A percentile compares a stretch with the other conserved stretches of the same genome.
Conservation (phyloP, 2,329 filamentous ascomycete genomes). For the Sporothrix brunneoviolacea region DNA sequence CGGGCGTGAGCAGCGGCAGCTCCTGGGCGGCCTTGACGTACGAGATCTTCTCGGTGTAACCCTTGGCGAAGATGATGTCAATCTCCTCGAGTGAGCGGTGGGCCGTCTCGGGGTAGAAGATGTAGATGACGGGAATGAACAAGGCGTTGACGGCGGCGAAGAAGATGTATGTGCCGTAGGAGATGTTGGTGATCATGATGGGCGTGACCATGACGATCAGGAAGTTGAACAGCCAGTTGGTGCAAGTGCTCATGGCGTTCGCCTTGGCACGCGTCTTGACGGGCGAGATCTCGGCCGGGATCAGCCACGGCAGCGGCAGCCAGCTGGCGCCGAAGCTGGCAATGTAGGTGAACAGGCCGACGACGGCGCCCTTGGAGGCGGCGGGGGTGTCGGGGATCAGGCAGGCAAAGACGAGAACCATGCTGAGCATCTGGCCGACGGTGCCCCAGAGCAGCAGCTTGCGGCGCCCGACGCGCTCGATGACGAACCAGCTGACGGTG, state of each 20-base stretch:
- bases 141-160: constrained; percentile 45
- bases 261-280: constrained; percentile 54
- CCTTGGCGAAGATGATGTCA: constrained; percentile 55
- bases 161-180: constrained; percentile 49
- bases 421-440: constrained; percentile 52
- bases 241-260: constrained; percentile 56
- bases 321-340: constrained; percentile 49
- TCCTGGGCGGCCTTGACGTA: constrained; percentile 53
- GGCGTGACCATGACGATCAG: constrained; percentile 62
- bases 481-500: constrained; percentile 44
- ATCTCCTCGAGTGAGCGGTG: constrained; percentile 58
- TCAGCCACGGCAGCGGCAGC: constrained; percentile 55
- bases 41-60: constrained; percentile 50
- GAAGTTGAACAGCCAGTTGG: constrained; percentile 58
- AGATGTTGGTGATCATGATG: constrained; percentile 46
- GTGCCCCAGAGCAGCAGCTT: constrained; percentile 59
- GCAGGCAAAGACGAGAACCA: constrained; percentile 44
- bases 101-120: constrained; percentile 49
- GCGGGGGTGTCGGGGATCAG: constrained; percentile 29
- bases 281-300: constrained; percentile 52
- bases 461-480: constrained; percentile 50
- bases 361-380: constrained; percentile 30
- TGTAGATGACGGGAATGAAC: constrained; percentile 45
- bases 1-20: constrained; percentile 44
- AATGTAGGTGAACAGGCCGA: constrained; percentile 57